These are phyloP conservation scores for Alnus glutinosa DNA, from an alignment of 306 rosid species.

Conservation along the genomic window DNA sequence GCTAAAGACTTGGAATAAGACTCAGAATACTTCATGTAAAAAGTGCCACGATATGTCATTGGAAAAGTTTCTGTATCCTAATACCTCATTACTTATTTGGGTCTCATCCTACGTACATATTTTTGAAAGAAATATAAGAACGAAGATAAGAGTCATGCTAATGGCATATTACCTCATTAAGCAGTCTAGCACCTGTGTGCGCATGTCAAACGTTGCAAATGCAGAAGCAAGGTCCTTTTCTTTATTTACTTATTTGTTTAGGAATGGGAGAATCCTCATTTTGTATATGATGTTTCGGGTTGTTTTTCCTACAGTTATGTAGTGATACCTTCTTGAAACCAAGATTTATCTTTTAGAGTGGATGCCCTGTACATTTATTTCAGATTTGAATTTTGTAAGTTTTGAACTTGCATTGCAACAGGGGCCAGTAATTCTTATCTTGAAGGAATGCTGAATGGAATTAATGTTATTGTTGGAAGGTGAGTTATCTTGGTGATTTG, in stretches of 20 bases:
- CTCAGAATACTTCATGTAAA: neutral
- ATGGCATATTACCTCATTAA: neutral
- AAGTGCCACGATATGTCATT: neutral
- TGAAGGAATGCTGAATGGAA: constrained; percentile 78
- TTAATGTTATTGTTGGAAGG: constrained; percentile 87
- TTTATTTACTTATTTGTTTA: neutral
- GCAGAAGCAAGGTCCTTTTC: neutral
- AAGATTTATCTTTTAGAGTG: constrained; percentile 5
- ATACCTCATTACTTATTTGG: neutral
- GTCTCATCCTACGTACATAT: neutral
- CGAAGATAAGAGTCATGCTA: neutral
- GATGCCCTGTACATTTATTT: neutral
- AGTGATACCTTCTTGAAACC: neutral
- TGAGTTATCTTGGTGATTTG: constrained; percentile 32
- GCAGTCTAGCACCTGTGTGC: neutral
- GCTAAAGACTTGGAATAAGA: neutral
- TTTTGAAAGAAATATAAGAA: neutral
- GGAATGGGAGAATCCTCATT: neutral
- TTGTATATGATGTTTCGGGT: neutral
- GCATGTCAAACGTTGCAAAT: neutral
- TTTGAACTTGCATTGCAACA: constrained; percentile 34
- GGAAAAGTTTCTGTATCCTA: neutral
- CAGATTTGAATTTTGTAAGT: constrained; percentile 17
- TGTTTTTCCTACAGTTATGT: neutral
- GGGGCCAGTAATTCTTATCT: constrained; percentile 48